Conservation (phyloP, 192 early-diverging fungal species). For the Podila horticola region DNA sequence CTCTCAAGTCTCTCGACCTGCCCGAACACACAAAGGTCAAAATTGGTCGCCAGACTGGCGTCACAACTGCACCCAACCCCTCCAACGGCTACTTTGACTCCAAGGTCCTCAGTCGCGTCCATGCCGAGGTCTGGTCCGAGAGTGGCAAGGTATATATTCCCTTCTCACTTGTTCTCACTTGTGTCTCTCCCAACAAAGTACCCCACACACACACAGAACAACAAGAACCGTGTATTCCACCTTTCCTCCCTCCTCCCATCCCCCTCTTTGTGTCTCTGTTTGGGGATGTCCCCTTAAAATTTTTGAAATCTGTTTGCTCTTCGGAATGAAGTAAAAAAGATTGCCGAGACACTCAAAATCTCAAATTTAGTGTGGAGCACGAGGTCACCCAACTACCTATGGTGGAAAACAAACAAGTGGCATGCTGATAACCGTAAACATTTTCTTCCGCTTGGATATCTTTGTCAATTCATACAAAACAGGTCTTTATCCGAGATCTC, state of each 20-base stretch:
- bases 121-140: conserved; percentile 80
- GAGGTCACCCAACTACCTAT: too few relatives aligned
- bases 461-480: background rate
- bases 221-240: too few relatives aligned
- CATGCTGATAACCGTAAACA: too few relatives aligned
- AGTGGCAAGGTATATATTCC: conserved; percentile 66
- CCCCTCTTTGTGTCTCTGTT: too few relatives aligned
- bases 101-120: conserved; percentile 80
- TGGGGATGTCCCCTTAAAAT: too few relatives aligned
- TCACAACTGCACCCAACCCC: conserved; percentile 68
- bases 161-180: background rate
- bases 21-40: conserved; percentile 60
- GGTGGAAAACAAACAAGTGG: too few relatives aligned
- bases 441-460: background rate
- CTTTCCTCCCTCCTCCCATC: too few relatives aligned
- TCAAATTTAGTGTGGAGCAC: too few relatives aligned
- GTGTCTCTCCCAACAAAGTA: background rate
- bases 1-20: conserved; percentile 64
- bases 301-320: too few relatives aligned
- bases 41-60: conserved; percentile 76
- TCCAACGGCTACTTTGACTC: conserved; percentile 86
- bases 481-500: conserved; percentile 79
- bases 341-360: too few relatives aligned
- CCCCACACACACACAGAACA: background rate
- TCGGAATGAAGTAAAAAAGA: too few relatives aligned